Evolutionary conservation across 2,329 filamentous ascomycete species (phyloP).

Genomic region (Fusarium subtropicale): DNA sequence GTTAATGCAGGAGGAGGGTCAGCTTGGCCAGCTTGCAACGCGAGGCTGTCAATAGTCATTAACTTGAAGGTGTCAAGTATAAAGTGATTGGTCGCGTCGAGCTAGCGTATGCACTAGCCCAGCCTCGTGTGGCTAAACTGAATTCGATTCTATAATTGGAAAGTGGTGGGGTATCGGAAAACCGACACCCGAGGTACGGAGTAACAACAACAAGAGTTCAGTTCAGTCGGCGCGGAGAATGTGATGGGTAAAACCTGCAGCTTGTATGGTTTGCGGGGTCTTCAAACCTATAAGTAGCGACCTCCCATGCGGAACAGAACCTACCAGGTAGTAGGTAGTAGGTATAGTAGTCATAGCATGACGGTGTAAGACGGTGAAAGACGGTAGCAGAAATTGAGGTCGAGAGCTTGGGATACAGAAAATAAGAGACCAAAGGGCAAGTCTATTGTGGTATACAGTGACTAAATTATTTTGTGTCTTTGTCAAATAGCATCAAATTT

Average conservation of each 20-base stretch:
- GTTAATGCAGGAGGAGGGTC: conserved; percentile 33
- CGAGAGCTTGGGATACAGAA: background rate
- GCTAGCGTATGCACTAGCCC: background rate
- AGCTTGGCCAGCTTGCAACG: conserved; percentile 48
- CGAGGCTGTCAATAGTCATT: conserved; percentile 40
- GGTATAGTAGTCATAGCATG: background rate
- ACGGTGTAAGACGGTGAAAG: background rate
- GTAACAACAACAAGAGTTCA: conserved; percentile 1
- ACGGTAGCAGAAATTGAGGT: background rate
- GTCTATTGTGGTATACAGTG: background rate
- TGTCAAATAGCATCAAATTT: background rate
- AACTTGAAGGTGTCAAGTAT: conserved; percentile 8
- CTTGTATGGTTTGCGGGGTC: conserved; percentile 5
- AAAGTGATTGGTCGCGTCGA: conserved; percentile 33
- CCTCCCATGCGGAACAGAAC: background rate
- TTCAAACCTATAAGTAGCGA: background rate
- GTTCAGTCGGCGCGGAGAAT: conserved; percentile 3
- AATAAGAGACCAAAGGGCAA: background rate
- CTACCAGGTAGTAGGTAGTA: background rate
- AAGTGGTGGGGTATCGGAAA: conserved; percentile 16
- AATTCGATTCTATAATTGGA: background rate
- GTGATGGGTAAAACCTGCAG: conserved; percentile 21
- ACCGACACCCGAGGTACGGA: conserved; percentile 14
- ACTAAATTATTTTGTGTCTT: background rate
- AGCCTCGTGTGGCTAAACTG: conserved; percentile 35